These are phyloP conservation scores for Malus hybrid DNA, from an alignment of 331 rosid genomes.

Conservation along the genomic window DNA sequence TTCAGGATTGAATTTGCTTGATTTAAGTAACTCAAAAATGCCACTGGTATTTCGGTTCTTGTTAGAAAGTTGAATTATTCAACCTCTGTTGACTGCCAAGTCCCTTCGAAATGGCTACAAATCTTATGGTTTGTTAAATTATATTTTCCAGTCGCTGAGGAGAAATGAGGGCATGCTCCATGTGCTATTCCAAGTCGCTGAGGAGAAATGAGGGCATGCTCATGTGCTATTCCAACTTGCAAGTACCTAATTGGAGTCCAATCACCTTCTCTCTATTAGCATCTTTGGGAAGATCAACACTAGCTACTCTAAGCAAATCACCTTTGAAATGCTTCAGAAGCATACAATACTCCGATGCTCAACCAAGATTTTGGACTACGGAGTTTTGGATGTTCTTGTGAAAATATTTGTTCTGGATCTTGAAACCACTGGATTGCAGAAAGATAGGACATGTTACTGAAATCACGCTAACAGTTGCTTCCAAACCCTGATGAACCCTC, in stretches of 20 bases:
- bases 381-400: background rate
- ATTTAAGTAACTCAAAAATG: too few species aligned
- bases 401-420: background rate
- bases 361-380: background rate
- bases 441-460: background rate
- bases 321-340: background rate
- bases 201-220: too few species aligned
- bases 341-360: background rate
- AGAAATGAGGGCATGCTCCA: too few species aligned
- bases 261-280: background rate
- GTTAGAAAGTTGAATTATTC: background rate
- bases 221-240: background rate
- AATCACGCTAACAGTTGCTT: background rate
- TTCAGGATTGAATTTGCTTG: background rate
- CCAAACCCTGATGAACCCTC: constrained; percentile 2
- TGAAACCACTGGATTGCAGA: background rate
- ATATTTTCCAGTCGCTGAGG: background rate
- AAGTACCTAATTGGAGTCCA: background rate
- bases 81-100: background rate
- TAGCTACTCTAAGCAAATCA: background rate
- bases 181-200: background rate
- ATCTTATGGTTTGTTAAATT: background rate
- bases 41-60: too few species aligned
- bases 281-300: background rate
- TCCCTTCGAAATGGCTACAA: background rate